Base-by-base conservation (phyloP, 2,329 filamentous ascomycete genomes). In the Venturia aucupariae region DNA sequence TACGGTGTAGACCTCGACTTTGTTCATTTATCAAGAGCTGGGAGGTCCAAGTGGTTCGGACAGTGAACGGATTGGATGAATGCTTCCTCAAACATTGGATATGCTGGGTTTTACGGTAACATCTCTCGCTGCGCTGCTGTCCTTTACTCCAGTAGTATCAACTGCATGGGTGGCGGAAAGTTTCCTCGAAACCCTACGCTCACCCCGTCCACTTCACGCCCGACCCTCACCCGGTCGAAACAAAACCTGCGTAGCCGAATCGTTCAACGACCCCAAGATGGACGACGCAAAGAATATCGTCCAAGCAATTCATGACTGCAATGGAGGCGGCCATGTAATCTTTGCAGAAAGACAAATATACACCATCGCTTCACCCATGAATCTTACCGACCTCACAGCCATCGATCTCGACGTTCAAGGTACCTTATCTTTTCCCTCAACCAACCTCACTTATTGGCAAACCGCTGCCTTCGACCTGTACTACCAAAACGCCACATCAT, bases 391-490 rank as follows among this genome's bases (percentile, higher is more conserved):
- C 71, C 60, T 62, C n/a, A 77, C 84, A 51, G 77, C 83, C 67
- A 79, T 90, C 35, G 87, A 90, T 71, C 75, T 89, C 32, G 82
- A 84, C 67, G 81, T 86, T 66, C 80, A 82, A 69, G 85, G 84
- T 24, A 80, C 80, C 30, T 79, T 89, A 24, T 76, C 82, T 64
- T 90, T 90, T 75, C 24, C 46, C 4, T 83, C 82, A 64, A 81
- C 86, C 61, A 84, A 72, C 65, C 71, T 71, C 24, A 63, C 66
- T 8, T 72, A 71, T 66, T 72, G 70, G 71, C 68, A 72, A 15
- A 70, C 69, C 51, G 64, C 68, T 2, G 71, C 71, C 3, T 64
- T 72, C 19, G 68, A 69, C 5, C 68, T 72, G 8, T 64, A 66
- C 17, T 72, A 70, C 63, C 71, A 72, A 44, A 73, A 72, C 39